Conservation (phyloP, 2,329 filamentous ascomycete genomes). For the Remersonia thermophila region DNA sequence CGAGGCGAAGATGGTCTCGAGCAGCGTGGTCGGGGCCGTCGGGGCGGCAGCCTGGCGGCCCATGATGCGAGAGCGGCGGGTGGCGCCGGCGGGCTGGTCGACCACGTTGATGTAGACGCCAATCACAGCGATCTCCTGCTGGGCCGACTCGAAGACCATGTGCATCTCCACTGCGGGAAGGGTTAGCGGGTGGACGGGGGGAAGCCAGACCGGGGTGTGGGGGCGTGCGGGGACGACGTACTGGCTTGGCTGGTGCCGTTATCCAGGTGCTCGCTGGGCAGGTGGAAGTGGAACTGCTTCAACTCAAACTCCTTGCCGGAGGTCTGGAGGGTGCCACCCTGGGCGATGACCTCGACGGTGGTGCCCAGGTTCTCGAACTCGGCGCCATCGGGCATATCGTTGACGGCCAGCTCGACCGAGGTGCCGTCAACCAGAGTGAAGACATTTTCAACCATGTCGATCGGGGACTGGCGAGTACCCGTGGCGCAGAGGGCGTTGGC, state of each 20-base stretch:
- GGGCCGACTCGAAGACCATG: constrained; percentile 42
- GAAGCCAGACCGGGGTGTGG: background rate
- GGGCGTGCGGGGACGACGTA: too few species aligned
- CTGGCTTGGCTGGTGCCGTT: constrained; percentile 32
- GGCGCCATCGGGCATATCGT: constrained; percentile 29
- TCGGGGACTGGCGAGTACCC: constrained; percentile 44
- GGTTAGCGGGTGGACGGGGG: constrained; percentile 12
- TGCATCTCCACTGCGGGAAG: constrained; percentile 50
- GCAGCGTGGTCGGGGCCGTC: constrained; percentile 25
- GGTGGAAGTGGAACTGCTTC: constrained; percentile 38
- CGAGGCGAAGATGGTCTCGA: constrained; percentile 34
- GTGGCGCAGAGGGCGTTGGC: constrained; percentile 36
- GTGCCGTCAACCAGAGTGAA: constrained; percentile 23
- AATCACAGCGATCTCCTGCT: constrained; percentile 30
- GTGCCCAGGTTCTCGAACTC: constrained; percentile 46
- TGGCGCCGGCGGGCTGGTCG: constrained; percentile 15
- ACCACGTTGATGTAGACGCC: constrained; percentile 32
- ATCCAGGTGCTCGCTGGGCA: constrained; percentile 36
- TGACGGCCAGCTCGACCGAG: constrained; percentile 27
- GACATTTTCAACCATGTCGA: constrained; percentile 34
- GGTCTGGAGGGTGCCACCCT: constrained; percentile 23
- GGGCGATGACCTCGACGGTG: constrained; percentile 42
- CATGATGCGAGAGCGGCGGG: constrained; percentile 7
- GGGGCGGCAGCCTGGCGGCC: constrained; percentile 14
- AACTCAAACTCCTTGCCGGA: constrained; percentile 26